A percentile compares a stretch with the other conserved stretches of the same genome.
Evolutionary conservation across 2,329 filamentous ascomycete genomes (phyloP).

Genomic region (Niveomyces coronatus): DNA sequence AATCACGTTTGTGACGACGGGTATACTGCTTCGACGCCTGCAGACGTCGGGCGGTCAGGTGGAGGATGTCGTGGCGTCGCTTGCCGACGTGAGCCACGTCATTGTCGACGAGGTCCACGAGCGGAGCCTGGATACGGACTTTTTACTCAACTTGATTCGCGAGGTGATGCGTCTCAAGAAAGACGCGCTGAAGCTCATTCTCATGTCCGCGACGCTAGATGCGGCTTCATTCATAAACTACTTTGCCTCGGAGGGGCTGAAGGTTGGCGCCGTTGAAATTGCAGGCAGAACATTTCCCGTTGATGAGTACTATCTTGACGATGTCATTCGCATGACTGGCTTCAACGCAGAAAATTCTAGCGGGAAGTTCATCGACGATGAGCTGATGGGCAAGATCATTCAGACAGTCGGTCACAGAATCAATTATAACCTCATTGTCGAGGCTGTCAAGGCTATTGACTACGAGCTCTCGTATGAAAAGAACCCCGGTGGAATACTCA

Average conservation of each 20-base stretch:
- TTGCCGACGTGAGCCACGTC: constrained; percentile 87
- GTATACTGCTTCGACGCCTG: constrained; percentile 81
- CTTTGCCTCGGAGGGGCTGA: constrained; percentile 57
- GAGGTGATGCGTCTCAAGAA: constrained; percentile 66
- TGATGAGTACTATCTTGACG: constrained; percentile 80
- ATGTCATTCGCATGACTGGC: constrained; percentile 69
- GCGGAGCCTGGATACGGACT: constrained; percentile 88
- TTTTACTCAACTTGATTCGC: constrained; percentile 76
- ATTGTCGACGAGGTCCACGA: constrained; percentile 97
- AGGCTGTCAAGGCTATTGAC: constrained; percentile 75
- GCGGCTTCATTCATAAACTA: constrained; percentile 76
- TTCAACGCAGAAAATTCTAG: constrained; percentile 49
- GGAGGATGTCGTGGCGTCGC: constrained; percentile 68
- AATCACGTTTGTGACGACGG: constrained; percentile 93
- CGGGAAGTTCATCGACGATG: constrained; percentile 33
- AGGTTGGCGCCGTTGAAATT: constrained; percentile 77
- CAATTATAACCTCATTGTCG: constrained; percentile 79
- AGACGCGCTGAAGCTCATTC: constrained; percentile 75
- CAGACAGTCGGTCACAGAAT: constrained; percentile 70
- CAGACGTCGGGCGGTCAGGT: constrained; percentile 77
- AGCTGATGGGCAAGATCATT: constrained; percentile 58
- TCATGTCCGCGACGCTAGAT: constrained; percentile 96
- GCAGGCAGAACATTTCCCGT: constrained; percentile 84
- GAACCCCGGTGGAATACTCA: constrained; percentile 72
- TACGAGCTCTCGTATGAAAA: constrained; percentile 55